Percentiles rank a stretch among this genome's conserved stretches.
phyloP scores from a whole-genome alignment of 176 grass and related monocot genomes.

The Areca catechu region DNA sequence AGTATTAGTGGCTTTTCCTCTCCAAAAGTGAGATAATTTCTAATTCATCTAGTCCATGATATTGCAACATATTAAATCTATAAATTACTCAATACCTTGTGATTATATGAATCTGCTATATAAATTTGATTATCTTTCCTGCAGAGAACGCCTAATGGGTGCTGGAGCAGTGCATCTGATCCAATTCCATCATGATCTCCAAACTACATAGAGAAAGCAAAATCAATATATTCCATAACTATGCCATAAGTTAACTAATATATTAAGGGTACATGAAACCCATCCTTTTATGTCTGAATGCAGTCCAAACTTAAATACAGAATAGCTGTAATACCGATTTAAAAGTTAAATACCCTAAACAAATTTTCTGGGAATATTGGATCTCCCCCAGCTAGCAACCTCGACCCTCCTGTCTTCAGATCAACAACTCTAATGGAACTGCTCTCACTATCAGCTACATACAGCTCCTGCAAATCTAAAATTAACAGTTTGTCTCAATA shows the following conservation, averaged over 20 bases:
- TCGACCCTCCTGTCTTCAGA: slow-evolving; percentile 83
- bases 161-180: slow-evolving; percentile 72
- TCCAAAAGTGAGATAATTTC: no score
- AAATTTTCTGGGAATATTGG: slow-evolving; percentile 82
- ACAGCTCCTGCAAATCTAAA: slow-evolving; percentile 63
- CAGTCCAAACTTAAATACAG: no score
- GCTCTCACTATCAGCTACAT: slow-evolving; percentile 97
- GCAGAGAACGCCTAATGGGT: slow-evolving; percentile 72
- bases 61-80: no score
- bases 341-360: slow-evolving; percentile 58
- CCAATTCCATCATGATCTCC: slow-evolving; percentile 85
- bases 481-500: slow-evolving; percentile 24
- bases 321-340: not conserved
- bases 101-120: slow-evolving; percentile 94
- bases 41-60: no score
- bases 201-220: slow-evolving; percentile 41
- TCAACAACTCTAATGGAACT: slow-evolving; percentile 93
- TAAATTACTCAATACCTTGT: slow-evolving; percentile 51
- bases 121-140: slow-evolving; percentile 80
- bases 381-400: slow-evolving; percentile 86
- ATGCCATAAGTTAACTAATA: no score
- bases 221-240: not conserved
- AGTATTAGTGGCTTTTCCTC: no score
- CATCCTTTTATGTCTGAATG: no score
- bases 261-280: no score